Conservation (phyloP, 768 basidiomycete genomes). For the Naematelia encephala region DNA sequence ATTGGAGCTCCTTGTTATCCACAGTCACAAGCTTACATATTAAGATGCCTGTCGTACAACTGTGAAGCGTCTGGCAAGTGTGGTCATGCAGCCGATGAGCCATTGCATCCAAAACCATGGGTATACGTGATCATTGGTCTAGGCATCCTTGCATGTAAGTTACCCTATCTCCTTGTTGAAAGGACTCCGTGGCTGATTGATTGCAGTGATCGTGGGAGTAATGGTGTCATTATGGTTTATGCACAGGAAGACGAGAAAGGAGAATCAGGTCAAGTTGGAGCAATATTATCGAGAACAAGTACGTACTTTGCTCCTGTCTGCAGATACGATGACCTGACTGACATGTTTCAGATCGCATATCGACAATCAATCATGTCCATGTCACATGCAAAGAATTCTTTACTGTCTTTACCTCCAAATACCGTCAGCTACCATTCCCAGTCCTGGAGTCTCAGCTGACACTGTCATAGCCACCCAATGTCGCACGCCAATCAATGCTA, state of each 20-base stretch:
- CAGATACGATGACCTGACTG: neutral
- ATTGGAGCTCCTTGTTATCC: too few species aligned
- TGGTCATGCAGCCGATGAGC: constrained; percentile 60
- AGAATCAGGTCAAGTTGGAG: constrained; percentile 74
- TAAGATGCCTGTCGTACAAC: constrained; percentile 72
- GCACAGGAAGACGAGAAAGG: constrained; percentile 68
- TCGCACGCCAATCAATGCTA: constrained; percentile 29
- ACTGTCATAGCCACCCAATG: constrained; percentile 20
- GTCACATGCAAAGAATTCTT: constrained; percentile 43
- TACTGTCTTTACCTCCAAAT: constrained; percentile 32
- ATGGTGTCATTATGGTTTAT: constrained; percentile 66
- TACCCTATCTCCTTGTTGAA: neutral
- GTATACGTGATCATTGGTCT: constrained; percentile 70
- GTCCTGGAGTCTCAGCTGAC: neutral
- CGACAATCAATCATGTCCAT: constrained; percentile 49
- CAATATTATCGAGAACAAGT: constrained; percentile 87
- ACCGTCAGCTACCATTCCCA: constrained; percentile 24
- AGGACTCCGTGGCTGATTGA: neutral
- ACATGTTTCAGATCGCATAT: constrained; percentile 37
- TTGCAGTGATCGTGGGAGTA: constrained; percentile 69
- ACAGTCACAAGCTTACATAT: constrained; percentile 1
- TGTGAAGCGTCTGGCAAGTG: constrained; percentile 64
- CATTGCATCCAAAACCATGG: constrained; percentile 64
- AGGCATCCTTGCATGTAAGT: constrained; percentile 69
- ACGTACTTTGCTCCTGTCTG: neutral